phyloP scores from a whole-genome alignment of 352 stramenopile genomes.

The Peronosclerospora sorghi region DNA sequence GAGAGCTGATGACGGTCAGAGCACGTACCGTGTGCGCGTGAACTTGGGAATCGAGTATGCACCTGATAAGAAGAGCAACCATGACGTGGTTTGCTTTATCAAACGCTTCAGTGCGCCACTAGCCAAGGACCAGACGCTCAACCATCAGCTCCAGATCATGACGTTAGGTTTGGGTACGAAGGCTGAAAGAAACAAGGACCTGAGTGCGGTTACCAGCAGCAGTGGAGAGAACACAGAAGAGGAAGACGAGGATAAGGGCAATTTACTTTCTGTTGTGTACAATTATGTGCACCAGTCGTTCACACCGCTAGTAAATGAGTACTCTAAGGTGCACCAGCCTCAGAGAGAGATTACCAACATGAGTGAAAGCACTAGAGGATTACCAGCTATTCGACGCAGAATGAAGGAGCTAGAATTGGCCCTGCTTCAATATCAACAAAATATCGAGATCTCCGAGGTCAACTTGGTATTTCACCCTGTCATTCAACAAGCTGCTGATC shows the following conservation, averaged over 20 bases:
- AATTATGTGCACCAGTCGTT: slow-evolving; percentile 86
- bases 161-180: slow-evolving; percentile 64
- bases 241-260: slow-evolving; percentile 52
- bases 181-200: slow-evolving; percentile 12
- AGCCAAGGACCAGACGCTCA: slow-evolving; percentile 54
- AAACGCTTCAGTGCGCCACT: slow-evolving; percentile 67
- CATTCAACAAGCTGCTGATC: slow-evolving; percentile 69
- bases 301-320: slow-evolving; percentile 75
- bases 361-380: slow-evolving; percentile 53
- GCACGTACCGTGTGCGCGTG: slow-evolving; percentile 40
- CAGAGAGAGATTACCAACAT: slow-evolving; percentile 51
- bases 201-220: slow-evolving; percentile 21
- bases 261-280: slow-evolving; percentile 76
- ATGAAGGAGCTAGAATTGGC: slow-evolving; percentile 92
- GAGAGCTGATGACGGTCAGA: slow-evolving; percentile 18
- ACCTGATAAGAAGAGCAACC: slow-evolving; percentile 42
- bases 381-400: slow-evolving; percentile 79
- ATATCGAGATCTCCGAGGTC: slow-evolving; percentile 91
- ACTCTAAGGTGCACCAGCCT: slow-evolving; percentile 73
- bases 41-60: slow-evolving; percentile 75
- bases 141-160: slow-evolving; percentile 81
- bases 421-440: slow-evolving; percentile 90
- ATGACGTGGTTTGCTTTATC: slow-evolving; percentile 82
- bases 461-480: slow-evolving; percentile 81
- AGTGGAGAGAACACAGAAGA: slow-evolving; percentile 49